A percentile compares a stretch with the other conserved stretches of the same genome.
Evolutionary conservation across 75 land plant genomes (phyloP).

Genomic region (Gnetum montanum): DNA sequence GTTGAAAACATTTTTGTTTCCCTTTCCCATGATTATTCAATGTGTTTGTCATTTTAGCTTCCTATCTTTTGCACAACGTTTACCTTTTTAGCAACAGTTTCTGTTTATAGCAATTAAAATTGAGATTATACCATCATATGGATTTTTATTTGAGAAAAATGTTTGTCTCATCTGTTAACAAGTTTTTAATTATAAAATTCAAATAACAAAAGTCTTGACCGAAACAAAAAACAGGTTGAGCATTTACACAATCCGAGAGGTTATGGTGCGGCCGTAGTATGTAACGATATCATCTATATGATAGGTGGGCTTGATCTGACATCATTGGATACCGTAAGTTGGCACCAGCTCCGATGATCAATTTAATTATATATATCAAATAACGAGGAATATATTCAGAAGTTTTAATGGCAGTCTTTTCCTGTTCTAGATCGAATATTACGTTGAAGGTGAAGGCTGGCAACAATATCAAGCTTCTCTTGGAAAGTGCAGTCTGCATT

Average conservation of each 20-base stretch:
- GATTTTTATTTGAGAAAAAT: background rate
- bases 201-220: no score
- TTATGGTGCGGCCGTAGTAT: constrained; percentile 47
- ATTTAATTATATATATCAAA: background rate
- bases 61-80: background rate
- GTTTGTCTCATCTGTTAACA: background rate
- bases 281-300: constrained; percentile 33
- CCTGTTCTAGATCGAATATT: background rate
- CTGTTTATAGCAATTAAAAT: background rate
- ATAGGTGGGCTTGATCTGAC: constrained; percentile 65
- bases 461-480: no score
- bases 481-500: no score
- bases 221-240: constrained; percentile 4
- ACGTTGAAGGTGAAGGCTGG: no score
- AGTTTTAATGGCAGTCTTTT: background rate
- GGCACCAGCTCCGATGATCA: constrained; percentile 11
- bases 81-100: background rate
- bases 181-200: background rate
- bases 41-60: background rate
- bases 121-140: background rate
- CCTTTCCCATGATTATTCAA: background rate
- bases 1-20: background rate
- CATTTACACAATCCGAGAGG: constrained; percentile 38
- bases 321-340: background rate
- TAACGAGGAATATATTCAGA: background rate